Conservation (phyloP, 2,329 filamentous ascomycete species). For the Pochonia chlamydosporia region DNA sequence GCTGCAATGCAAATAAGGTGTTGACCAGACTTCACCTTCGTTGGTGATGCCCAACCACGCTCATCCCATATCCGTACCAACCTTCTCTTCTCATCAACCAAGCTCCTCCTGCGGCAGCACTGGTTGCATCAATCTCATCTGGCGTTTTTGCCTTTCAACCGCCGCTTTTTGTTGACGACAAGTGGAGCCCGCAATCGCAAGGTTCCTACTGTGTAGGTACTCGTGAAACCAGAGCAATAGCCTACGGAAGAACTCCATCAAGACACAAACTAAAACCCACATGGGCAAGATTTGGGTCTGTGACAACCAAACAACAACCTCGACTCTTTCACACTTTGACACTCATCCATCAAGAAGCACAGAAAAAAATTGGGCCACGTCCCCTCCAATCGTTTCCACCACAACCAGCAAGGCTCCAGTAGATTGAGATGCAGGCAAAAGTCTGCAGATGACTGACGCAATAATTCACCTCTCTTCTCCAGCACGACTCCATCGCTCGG, state of each 20-base stretch:
- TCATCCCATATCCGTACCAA: no score
- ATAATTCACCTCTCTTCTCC: neutral
- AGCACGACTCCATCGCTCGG: neutral
- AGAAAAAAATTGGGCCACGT: conserved; percentile 1
- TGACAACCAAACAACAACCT: no score
- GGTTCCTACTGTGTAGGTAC: neutral
- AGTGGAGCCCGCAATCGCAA: no score
- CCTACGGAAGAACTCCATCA: neutral
- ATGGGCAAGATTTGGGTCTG: no score
- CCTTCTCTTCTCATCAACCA: no score
- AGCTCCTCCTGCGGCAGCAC: no score
- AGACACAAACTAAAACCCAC: neutral
- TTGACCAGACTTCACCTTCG: no score
- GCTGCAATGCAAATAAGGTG: no score
- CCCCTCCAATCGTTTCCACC: conserved; percentile 4
- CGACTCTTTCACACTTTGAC: neutral
- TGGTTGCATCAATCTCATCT: neutral
- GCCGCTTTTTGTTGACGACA: conserved; percentile 7
- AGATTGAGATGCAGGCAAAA: conserved; percentile 6
- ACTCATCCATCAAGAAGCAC: neutral
- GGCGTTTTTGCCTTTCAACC: neutral
- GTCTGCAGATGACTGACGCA: conserved; percentile 11
- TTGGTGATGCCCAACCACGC: no score
- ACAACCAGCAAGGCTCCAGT: conserved; percentile 1
- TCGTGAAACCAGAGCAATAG: neutral